These are phyloP conservation scores for Karstenula rhodostoma DNA, from an alignment of 2,329 filamentous ascomycete genomes.

Conservation along the genomic window DNA sequence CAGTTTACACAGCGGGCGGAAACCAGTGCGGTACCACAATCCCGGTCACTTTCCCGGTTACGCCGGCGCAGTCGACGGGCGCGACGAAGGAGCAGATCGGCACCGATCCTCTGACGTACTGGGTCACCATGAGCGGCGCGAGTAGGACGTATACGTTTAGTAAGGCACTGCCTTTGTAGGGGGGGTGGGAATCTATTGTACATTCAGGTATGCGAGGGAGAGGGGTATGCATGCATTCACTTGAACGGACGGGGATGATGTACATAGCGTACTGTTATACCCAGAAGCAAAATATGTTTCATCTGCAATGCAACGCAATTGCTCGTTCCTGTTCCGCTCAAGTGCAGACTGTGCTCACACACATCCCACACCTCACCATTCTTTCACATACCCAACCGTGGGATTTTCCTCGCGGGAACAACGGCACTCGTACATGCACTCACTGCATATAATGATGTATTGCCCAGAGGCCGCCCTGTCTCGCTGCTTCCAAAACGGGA, in stretches of 20 bases:
- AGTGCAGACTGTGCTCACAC: neutral
- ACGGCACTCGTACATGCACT: neutral
- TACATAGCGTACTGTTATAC: neutral
- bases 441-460: neutral
- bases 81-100: slow-evolving; percentile 62
- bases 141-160: slow-evolving; percentile 46
- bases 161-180: slow-evolving; percentile 35
- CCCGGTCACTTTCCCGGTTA: slow-evolving; percentile 62
- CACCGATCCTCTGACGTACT: slow-evolving; percentile 51
- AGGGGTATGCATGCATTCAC: neutral
- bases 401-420: too few relatives aligned
- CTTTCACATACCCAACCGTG: too few relatives aligned
- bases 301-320: neutral
- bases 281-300: neutral
- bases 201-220: too few relatives aligned
- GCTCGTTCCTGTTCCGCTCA: neutral
- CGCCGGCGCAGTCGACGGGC: slow-evolving; percentile 54
- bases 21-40: slow-evolving; percentile 62
- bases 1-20: slow-evolving; percentile 55
- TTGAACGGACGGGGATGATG: neutral
- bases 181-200: neutral
- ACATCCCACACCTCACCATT: too few relatives aligned
- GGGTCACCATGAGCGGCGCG: slow-evolving; percentile 49
- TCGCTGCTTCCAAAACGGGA: neutral
- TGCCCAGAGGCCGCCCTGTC: neutral